Base-by-base conservation (phyloP, 2,329 filamentous ascomycete genomes). In the Aspergillus ruber region DNA sequence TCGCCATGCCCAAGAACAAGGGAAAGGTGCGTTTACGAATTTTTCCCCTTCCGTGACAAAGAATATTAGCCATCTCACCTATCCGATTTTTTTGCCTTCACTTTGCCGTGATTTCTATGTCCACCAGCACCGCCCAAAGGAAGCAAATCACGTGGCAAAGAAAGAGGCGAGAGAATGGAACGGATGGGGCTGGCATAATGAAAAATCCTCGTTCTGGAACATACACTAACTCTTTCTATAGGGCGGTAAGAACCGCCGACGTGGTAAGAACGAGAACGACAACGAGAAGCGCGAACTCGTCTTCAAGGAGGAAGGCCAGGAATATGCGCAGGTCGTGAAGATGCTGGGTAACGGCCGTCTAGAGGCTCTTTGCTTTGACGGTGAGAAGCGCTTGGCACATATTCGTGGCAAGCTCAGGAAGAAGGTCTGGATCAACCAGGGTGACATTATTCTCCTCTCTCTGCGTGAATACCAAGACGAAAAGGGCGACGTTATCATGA, bases 341-440 rank as follows among this genome's bases (percentile, higher is more conserved):
- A 95, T 96, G 90, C 81, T 95, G 53, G 90, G 90, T 58, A 95
- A 95, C 80, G 90, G 90, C 59, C 88, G 90, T 61, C 83, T 96
- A 43, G 90, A 95, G 73, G 90, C 90, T 15, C 78, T 90, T 60
- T 97, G 91, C 78, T 98, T 98, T 73, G 93, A 97, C 70, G 91
- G 91, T 67, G 84, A 86, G 58, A 90, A 90, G 71, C 84, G 89
- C 51, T 81, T 89, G 36, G 88, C 85, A 56, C 85, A 91, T 70
- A 89, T 88, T 63, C 89, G 91, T 56, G 91, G 91, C 75, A 97
- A 98, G 76, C 87, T 98, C 65, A 85, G 93, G 65, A 98, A 98
- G 82, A 98, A 98, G 82, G 93, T 97, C 73, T 96, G 90, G 90
- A 96, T 96, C 81, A 96, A 95, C 80, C 90, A 95, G 77, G 90